Evolutionary conservation across 306 rosid genomes (phyloP), one percentile per base, ranked within the genome.

Genomic region (Heteromeles arbutifolia): DNA sequence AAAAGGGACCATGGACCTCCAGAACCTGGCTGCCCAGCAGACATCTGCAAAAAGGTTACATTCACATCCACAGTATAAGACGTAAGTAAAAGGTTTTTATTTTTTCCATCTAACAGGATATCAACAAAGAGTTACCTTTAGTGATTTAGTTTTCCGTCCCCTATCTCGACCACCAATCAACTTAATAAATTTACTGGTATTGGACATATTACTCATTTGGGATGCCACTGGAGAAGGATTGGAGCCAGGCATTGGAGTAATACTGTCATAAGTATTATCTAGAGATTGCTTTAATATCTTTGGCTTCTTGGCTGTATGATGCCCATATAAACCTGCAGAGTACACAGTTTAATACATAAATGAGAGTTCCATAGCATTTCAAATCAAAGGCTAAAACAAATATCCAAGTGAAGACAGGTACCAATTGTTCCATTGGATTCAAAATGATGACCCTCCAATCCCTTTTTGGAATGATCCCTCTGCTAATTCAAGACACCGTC

Each of bases 191-290:
- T 90, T 96, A 89, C 79, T 96, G 56, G 90, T 82, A 84, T 91
- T 92, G 66, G 97, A 81, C 95, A 92, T 89, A 82, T 92, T 92
- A 87, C 95, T 90, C 88, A 90, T 91, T 84, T 92, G 99, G 56
- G 98, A 89, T 54, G 97, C 89, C 72, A 87, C 99, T 50, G 99
- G 98, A 65, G 99, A 96, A 80, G 98, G 97, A 82, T 92, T 78
- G 73, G 98, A 91, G 76, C 93, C 96, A 74, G 87, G 69, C 74
- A 82, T 79, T 41, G 93, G 86, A 78, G 89, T 72, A 39, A 85
- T 79, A 73, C 87, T 86, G 80, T 92, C 99, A 79, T 83, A 92
- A 74, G 90, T 83, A 73, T 56, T 88, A 77, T 96, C 99, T 39
- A 84, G 81, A 44, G 96, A 69, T 73, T 92, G 96, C 74, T 91